These are phyloP conservation scores for Monilinia vaccinii-corymbosi DNA, from an alignment of 2,329 filamentous ascomycete genomes.

Conservation along the genomic window DNA sequence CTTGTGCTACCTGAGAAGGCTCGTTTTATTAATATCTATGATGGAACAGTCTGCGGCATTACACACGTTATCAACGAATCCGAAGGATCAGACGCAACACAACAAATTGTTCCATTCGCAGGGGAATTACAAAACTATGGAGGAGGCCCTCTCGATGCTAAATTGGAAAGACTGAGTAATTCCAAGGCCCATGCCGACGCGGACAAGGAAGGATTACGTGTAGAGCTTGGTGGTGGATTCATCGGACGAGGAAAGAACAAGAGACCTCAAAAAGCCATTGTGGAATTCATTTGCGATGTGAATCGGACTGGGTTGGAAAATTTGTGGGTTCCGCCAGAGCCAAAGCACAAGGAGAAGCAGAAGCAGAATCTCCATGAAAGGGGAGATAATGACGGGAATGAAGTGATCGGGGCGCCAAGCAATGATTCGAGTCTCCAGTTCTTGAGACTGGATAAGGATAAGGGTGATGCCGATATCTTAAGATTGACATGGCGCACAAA, in stretches of 20 bases:
- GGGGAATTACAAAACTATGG: constrained; percentile 55
- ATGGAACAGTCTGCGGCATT: constrained; percentile 62
- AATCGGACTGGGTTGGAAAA: constrained; percentile 66
- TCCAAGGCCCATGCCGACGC: constrained; percentile 56
- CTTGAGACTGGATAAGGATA: constrained; percentile 60
- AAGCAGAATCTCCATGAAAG: constrained; percentile 20
- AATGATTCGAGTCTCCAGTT: constrained; percentile 60
- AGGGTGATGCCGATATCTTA: constrained; percentile 51
- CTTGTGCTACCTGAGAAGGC: constrained; percentile 12
- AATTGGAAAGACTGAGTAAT: constrained; percentile 55
- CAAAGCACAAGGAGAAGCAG: constrained; percentile 21
- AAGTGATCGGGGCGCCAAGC: constrained; percentile 29
- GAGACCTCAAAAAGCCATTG: constrained; percentile 61
- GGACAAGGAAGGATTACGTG: constrained; percentile 60
- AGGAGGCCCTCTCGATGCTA: constrained; percentile 53
- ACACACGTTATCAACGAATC: constrained; percentile 44
- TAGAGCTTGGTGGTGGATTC: constrained; percentile 57
- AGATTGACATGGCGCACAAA: constrained; percentile 80
- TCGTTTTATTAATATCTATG: neutral
- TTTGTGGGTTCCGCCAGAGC: constrained; percentile 48
- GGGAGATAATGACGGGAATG: constrained; percentile 28
- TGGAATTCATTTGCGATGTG: constrained; percentile 77
- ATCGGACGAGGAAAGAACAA: constrained; percentile 42
- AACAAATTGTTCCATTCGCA: constrained; percentile 61
- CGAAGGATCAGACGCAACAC: constrained; percentile 40